Base-by-base conservation (phyloP, 768 basidiomycete species). In the Trichaptum fuscoviolaceum region DNA sequence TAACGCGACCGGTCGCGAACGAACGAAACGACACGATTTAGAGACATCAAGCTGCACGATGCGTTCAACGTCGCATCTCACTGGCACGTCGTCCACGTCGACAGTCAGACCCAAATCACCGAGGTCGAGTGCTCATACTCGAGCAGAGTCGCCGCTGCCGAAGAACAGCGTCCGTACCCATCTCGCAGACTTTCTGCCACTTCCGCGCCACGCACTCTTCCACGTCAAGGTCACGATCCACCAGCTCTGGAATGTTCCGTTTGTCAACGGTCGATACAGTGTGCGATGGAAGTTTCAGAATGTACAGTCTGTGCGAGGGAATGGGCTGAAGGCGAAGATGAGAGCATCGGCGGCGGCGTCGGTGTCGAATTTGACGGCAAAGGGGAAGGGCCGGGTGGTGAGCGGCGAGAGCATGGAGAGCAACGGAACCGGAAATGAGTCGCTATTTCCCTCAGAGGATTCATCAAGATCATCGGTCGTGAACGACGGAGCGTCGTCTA, bases 211-310 rank as follows among this genome's bases (percentile, higher is more conserved):
- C 71, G 84, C 89, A 2, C 81, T 84, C 63, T 92, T 93, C 76
- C 83, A 84, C 64, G 84, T 86, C 30, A 79, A 80, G 12, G 72
- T 92, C 57, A 78, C 79, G 23, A 80, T 92, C 52, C 88, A 91
- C 76, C 84, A 91, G 69, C 82, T 93, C 24, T 81, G 84, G 23
- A 88, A 85, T 69, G 87, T 93, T 0, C 91, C 91, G 0, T 84
- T 91, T 66, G 84, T 91, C 35, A 77, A 79, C 57, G 91, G 91
- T 68, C 83, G 90, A 71, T 91, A 92, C 72, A 85, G 80, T 23
- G 83, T 88, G 6, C 79, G 82, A 24, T 92, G 91, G 90, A 88
- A 85, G 75, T 84, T 92, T 76, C 89, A 86, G 79, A 82, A 86
- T 69, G 82, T 80, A 35, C 77, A 77, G 42, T 75, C 81, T 2